Conservation (phyloP, 352 stramenopile species). For the Phytophthora capsici region DNA sequence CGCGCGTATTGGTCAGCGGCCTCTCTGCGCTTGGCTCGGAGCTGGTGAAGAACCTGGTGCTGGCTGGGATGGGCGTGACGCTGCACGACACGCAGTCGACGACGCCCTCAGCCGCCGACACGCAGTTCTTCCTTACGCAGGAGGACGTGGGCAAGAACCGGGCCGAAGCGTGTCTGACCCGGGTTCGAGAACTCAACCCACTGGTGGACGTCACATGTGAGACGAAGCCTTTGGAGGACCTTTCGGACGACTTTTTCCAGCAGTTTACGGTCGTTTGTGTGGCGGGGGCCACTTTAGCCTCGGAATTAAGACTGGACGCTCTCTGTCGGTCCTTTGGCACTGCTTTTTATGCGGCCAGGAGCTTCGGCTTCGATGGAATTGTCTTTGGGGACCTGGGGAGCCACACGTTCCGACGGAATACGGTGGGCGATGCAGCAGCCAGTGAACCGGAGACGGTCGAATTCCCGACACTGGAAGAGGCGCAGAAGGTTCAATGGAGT, state of each 20-base stretch:
- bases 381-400: constrained; percentile 81
- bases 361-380: constrained; percentile 83
- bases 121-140: constrained; percentile 89
- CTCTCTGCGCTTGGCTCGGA: constrained; percentile 89
- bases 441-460: constrained; percentile 47
- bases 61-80: constrained; percentile 95
- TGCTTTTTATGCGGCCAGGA: constrained; percentile 76
- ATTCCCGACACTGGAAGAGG: constrained; percentile 65
- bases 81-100: constrained; percentile 87
- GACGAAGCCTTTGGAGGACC: constrained; percentile 56
- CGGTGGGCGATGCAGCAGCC: constrained; percentile 28
- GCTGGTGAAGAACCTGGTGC: constrained; percentile 97
- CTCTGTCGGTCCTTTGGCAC: constrained; percentile 62
- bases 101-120: constrained; percentile 48
- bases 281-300: constrained; percentile 47
- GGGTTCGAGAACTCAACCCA: constrained; percentile 95
- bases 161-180: constrained; percentile 75
- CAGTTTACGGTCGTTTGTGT: constrained; percentile 90
- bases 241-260: constrained; percentile 81
- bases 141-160: constrained; percentile 79
- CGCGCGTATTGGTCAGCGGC: constrained; percentile 89
- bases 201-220: constrained; percentile 89
- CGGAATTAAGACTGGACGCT: constrained; percentile 65
- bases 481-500: constrained; percentile 63
- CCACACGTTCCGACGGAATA: constrained; percentile 69